Percentiles rank a stretch among this genome's conserved stretches.
These are phyloP conservation scores for Globisporangium viniferum DNA, from an alignment of 352 stramenopile species.

Conservation along the genomic window DNA sequence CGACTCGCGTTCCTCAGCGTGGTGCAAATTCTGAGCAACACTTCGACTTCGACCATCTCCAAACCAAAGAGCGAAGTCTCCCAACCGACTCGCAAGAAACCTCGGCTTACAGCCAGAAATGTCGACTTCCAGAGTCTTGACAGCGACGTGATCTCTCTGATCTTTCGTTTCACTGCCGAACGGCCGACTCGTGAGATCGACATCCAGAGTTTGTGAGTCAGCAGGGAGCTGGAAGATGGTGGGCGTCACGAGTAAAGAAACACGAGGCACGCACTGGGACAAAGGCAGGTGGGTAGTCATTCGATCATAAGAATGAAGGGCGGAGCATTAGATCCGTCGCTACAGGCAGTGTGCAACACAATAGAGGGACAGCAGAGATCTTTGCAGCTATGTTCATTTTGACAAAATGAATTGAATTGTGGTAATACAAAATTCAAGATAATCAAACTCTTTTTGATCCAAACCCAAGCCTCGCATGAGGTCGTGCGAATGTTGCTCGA, in stretches of 20 bases:
- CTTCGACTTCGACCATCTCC: no score
- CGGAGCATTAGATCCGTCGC: no score
- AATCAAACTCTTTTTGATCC: not conserved
- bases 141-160: slow-evolving; percentile 9
- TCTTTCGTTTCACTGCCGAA: slow-evolving; percentile 16
- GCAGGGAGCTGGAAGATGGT: not conserved
- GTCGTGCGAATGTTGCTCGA: not conserved
- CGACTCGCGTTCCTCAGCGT: slow-evolving; percentile 11
- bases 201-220: not conserved
- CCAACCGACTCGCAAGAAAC: not conserved
- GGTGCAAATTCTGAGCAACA: not conserved
- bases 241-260: no score
- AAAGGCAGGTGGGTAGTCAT: no score
- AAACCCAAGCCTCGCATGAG: not conserved
- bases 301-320: no score
- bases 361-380: no score
- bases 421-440: no score
- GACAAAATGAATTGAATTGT: no score
- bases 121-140: slow-evolving; percentile 5
- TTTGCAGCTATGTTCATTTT: no score
- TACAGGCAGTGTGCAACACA: no score
- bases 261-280: no score
- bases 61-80: not conserved
- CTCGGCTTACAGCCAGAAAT: not conserved
- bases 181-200: not conserved